Evolutionary conservation across 2,329 filamentous ascomycete species (phyloP), one percentile per base, ranked within the genome.

Genomic region (Cladosporium sp.): DNA sequence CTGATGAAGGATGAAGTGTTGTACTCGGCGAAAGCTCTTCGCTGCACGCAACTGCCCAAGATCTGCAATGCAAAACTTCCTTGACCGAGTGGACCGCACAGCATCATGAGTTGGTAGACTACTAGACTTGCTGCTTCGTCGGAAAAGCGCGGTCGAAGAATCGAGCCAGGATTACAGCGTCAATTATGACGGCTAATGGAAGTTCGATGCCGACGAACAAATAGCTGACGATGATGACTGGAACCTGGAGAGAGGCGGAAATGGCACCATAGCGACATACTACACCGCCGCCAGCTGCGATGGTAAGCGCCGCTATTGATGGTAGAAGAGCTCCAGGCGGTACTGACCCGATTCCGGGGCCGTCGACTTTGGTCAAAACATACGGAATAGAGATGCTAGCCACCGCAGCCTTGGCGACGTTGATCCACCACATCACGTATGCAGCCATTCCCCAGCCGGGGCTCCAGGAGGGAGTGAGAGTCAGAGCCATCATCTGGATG

Each of bases 101-200:
- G 37, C 23, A 69, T 68, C 68, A 69, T 68, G n/a, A 68, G 16
- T 50, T 67, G 65, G 49, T 68, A 68, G 18, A 68, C 65, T 67
- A 63, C 40, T 68, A 68, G 18, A 68, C 65, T 16, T 65, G 65
- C 62, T 68, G 44, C 33, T 67, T 52, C 18, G 57, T 35, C 6
- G 67, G 66, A 28, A 64, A 68, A 11, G 44, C 49, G 26, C 57
- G 35, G 28, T 69, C 67, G 55, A 50, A 28, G 14, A 50, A 50
- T 2, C 46, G 46, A 50, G 46, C 46, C 3, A 50, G 46, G 26
- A 50, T 50, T 14, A 50, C 21, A 50, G 46, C 46, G 21, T 50
- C n/a, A 21, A 50, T 26, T 5, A 50, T 50, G 46, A 50, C n/a
- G 3, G 46, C 46, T 1, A 50, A 10, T 12, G 46, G 46, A 14